These are phyloP conservation scores for Populus trichocarpa DNA, from an alignment of 441 rosid species.

Conservation along the genomic window DNA sequence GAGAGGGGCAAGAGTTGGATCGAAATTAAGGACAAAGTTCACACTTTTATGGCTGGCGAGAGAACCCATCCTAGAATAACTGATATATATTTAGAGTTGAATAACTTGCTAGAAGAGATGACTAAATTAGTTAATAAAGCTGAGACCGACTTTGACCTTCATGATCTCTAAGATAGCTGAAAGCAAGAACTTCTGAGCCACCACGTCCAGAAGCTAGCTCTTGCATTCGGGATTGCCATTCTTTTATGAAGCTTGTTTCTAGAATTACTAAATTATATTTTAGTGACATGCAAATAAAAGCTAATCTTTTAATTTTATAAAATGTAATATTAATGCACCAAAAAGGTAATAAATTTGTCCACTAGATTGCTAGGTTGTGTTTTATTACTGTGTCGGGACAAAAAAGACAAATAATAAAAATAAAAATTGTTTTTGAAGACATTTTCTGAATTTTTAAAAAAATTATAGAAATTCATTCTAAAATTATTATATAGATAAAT, in stretches of 20 bases:
- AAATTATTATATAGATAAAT: too few relatives aligned
- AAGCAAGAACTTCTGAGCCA: conserved; percentile 57
- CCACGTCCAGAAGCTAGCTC: conserved; percentile 74
- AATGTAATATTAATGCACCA: background rate
- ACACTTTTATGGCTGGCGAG: conserved; percentile 61
- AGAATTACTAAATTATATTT: conserved; percentile 46
- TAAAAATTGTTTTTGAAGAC: too few relatives aligned
- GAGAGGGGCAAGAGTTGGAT: conserved; percentile 83
- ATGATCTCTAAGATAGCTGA: conserved; percentile 51
- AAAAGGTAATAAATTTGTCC: too few relatives aligned
- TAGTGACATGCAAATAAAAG: conserved; percentile 45
- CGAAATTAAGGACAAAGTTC: conserved; percentile 60
- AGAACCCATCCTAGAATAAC: conserved; percentile 49
- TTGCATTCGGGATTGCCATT: conserved; percentile 64
- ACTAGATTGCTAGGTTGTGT: too few relatives aligned
- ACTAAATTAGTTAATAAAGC: conserved; percentile 47
- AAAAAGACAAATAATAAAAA: too few relatives aligned
- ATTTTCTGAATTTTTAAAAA: too few relatives aligned
- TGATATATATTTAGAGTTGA: conserved; percentile 48
- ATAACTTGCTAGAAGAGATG: conserved; percentile 44
- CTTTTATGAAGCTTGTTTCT: conserved; percentile 60
- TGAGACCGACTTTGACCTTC: conserved; percentile 46
- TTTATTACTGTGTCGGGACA: too few relatives aligned
- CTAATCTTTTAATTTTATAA: conserved; percentile 57
- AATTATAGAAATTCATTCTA: too few relatives aligned